Conservation (phyloP, 306 rosid genomes). For the Vigna reflexopilosa region DNA sequence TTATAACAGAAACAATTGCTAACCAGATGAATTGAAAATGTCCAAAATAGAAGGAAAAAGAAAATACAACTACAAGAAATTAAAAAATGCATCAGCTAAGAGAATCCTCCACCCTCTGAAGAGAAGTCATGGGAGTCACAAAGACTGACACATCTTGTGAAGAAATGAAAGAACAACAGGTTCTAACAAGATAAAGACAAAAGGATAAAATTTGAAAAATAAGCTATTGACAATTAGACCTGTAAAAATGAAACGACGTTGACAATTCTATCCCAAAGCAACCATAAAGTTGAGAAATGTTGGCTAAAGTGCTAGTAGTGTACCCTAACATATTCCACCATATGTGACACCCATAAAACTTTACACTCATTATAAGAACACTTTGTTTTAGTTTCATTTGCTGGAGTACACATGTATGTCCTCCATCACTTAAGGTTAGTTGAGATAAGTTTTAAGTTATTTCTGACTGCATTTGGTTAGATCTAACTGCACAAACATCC, state of each 20-base stretch:
- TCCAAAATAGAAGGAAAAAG: background rate
- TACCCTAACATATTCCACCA: background rate
- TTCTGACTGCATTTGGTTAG: too few relatives aligned
- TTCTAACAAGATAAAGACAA: background rate
- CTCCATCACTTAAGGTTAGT: too few relatives aligned
- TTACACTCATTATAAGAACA: too few relatives aligned
- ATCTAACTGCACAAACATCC: too few relatives aligned
- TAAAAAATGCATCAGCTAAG: slow-evolving; percentile 4
- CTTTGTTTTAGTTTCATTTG: too few relatives aligned
- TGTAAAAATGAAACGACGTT: background rate
- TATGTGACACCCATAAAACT: too few relatives aligned
- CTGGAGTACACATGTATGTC: too few relatives aligned
- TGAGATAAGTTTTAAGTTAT: too few relatives aligned
- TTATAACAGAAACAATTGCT: background rate
- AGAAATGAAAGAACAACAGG: background rate
- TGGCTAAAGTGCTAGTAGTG: background rate
- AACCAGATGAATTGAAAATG: background rate
- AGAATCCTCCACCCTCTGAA: background rate
- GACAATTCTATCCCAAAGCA: background rate
- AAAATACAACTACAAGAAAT: slow-evolving; percentile 25
- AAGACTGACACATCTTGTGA: background rate
- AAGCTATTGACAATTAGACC: background rate
- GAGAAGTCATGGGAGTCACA: background rate
- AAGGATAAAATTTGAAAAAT: too few relatives aligned
- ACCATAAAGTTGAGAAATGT: background rate